Evolutionary conservation across 106 monocot genomes (phyloP), one percentile per base, ranked within the genome.

Genomic region (Allium cepa): DNA sequence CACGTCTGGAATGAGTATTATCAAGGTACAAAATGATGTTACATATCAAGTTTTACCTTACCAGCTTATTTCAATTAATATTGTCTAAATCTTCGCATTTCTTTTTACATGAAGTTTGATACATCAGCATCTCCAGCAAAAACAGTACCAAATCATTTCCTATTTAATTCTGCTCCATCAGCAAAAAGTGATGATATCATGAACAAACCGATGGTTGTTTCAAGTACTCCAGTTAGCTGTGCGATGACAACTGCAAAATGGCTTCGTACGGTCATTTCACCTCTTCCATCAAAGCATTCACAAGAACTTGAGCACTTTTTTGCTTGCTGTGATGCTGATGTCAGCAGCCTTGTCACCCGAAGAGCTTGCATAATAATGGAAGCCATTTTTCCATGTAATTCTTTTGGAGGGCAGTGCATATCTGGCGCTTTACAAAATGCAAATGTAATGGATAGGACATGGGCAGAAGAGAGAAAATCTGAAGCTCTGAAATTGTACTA

Each of bases 211-310:
- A 92, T 76, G 78, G 50, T 83, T 13, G 75, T 75, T 66, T 60
- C 63, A 11, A 60, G 73, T 79, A 90, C 97, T 61, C 97, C 97
- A 51, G 89, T 99, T 67, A 90, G 83, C 66, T 75, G 92, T 18
- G 89, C 97, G 15, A 92, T 99, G 97, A 89, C 97, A 27, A 84
- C 91, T 36, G 97, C 92, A 53, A 99, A 99, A 60, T 99, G 97
- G 97, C 89, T 99, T 67, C 86, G 92, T 9, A 80, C 84, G 36
- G 79, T 90, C 56, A 85, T 99, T 78, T 92, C 87, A 64, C 81
- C 87, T 50, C 85, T 90, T 69, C 69, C 90, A 53, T 61, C 82
- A 45, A 82, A 72, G 71, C 92, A 92, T 63, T 90, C 97, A 36
- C 26, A 72, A 56, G 87, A 87, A n/a, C 83, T 99, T 50, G 79